These are phyloP conservation scores for Geosiphon pyriformis DNA, from an alignment of 192 early-diverging fungal genomes.

Conservation along the genomic window DNA sequence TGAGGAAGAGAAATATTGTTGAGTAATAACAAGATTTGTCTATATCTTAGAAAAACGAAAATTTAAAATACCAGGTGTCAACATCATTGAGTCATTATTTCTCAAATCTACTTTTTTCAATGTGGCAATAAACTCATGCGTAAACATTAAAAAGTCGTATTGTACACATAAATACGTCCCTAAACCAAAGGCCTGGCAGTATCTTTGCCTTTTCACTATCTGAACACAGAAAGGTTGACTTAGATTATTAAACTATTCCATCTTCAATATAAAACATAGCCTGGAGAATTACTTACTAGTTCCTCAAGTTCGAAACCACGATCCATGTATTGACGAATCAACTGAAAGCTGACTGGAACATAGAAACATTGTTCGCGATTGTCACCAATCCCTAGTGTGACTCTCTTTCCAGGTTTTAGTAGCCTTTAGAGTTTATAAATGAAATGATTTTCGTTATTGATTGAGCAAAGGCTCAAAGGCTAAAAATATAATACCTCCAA, in stretches of 20 bases:
- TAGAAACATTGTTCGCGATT: slow-evolving; percentile 89
- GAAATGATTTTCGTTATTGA: slow-evolving; percentile 56
- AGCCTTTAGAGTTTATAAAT: slow-evolving; percentile 53
- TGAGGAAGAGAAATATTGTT: slow-evolving; percentile 24
- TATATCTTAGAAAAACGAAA: not conserved
- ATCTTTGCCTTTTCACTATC: slow-evolving; percentile 84
- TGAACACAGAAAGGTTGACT: slow-evolving; percentile 18
- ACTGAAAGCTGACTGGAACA: slow-evolving; percentile 78
- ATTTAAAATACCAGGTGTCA: slow-evolving; percentile 33
- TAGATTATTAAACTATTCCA: no score
- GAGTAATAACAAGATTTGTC: slow-evolving; percentile 20
- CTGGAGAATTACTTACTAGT: slow-evolving; percentile 35
- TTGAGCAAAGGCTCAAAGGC: not conserved
- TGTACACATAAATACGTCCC: slow-evolving; percentile 85
- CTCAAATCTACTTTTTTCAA: slow-evolving; percentile 62
- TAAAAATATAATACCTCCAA: slow-evolving; percentile 44
- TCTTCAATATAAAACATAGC: not conserved
- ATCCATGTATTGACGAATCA: slow-evolving; percentile 76
- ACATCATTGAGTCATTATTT: slow-evolving; percentile 45
- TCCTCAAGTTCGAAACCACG: slow-evolving; percentile 87
- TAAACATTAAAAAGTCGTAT: slow-evolving; percentile 90
- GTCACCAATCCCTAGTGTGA: slow-evolving; percentile 90
- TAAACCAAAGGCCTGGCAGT: slow-evolving; percentile 79
- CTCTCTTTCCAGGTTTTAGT: slow-evolving; percentile 61
- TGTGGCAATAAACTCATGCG: slow-evolving; percentile 87